Conservation (phyloP, 1,284 basidiomycete species). For the Xerocomus nothofagi region DNA sequence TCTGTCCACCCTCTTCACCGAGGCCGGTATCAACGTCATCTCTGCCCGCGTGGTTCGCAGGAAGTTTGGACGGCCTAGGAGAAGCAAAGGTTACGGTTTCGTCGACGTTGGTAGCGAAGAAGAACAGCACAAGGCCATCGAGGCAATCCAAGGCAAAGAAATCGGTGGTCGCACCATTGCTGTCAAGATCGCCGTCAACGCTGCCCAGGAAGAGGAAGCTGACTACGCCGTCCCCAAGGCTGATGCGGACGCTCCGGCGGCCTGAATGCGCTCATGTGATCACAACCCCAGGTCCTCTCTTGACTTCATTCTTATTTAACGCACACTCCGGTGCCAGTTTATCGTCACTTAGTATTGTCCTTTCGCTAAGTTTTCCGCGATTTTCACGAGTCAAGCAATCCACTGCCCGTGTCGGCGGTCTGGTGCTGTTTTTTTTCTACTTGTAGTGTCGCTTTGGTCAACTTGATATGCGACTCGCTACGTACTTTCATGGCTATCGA, state of each 20-base stretch:
- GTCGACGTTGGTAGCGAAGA: slow-evolving; percentile 85
- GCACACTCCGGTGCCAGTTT: slow-evolving; percentile 24
- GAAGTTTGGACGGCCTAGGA: slow-evolving; percentile 76
- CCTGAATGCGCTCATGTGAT: slow-evolving; percentile 21
- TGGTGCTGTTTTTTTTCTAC: slow-evolving; percentile 48
- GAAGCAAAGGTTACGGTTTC: slow-evolving; percentile 93
- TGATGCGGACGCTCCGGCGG: slow-evolving; percentile 9
- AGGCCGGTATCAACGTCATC: slow-evolving; percentile 75
- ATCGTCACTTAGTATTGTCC: slow-evolving; percentile 38
- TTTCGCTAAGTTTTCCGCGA: slow-evolving; percentile 36
- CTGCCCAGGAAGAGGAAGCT: slow-evolving; percentile 45
- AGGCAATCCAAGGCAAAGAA: slow-evolving; percentile 78
- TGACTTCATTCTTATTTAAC: slow-evolving; percentile 36
- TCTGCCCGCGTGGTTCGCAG: slow-evolving; percentile 85
- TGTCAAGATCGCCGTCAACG: slow-evolving; percentile 86
- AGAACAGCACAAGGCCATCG: slow-evolving; percentile 85
- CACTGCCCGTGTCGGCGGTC: slow-evolving; percentile 39
- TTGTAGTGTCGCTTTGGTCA: slow-evolving; percentile 42
- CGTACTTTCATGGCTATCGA: slow-evolving; percentile 35
- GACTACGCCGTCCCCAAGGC: slow-evolving; percentile 26
- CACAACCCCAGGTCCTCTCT: slow-evolving; percentile 22
- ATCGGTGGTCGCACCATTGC: slow-evolving; percentile 78
- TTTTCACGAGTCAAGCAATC: slow-evolving; percentile 39
- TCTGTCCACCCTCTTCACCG: slow-evolving; percentile 77
- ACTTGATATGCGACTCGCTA: slow-evolving; percentile 36